These are phyloP conservation scores for Boletus nobilissimus DNA, from an alignment of 1,284 basidiomycete genomes.

Conservation along the genomic window DNA sequence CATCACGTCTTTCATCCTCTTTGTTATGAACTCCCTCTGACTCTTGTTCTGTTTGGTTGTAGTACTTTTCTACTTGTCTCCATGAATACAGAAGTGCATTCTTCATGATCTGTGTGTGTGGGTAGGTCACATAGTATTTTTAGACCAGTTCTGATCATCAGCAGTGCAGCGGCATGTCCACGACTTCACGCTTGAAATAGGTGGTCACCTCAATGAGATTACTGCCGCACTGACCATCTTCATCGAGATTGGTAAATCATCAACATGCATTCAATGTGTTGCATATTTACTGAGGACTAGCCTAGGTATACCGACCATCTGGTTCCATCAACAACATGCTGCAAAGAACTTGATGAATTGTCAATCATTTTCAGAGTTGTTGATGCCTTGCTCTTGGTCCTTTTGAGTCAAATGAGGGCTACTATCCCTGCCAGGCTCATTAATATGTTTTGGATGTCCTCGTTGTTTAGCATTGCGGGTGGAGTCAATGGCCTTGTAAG, in stretches of 20 bases:
- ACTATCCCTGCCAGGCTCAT: constrained; percentile 50
- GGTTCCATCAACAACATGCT: constrained; percentile 66
- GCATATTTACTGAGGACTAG: constrained; percentile 15
- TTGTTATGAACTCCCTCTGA: not conserved
- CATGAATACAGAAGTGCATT: constrained; percentile 39
- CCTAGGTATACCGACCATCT: constrained; percentile 66
- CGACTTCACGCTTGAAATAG: constrained; percentile 60
- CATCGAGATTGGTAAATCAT: constrained; percentile 60
- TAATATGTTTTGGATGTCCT: constrained; percentile 70
- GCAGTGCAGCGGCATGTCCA: constrained; percentile 67
- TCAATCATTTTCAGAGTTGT: constrained; percentile 69
- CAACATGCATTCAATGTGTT: not conserved
- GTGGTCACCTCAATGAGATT: constrained; percentile 64
- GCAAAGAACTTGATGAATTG: constrained; percentile 62
- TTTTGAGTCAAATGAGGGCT: constrained; percentile 50
- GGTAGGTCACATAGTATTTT: not conserved
- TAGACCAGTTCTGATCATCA: constrained; percentile 58
- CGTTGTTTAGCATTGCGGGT: constrained; percentile 68
- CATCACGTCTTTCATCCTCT: not conserved
- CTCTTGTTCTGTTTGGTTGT: not conserved
- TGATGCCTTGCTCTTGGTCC: constrained; percentile 63
- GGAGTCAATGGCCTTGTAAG: constrained; percentile 68
- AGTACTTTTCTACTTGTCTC: constrained; percentile 46
- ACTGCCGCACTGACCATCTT: constrained; percentile 59
- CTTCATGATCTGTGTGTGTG: constrained; percentile 30